Evolutionary conservation across 2,329 filamentous ascomycete genomes (phyloP), one percentile per base, ranked within the genome.

Genomic region (Epichloe elymi): DNA sequence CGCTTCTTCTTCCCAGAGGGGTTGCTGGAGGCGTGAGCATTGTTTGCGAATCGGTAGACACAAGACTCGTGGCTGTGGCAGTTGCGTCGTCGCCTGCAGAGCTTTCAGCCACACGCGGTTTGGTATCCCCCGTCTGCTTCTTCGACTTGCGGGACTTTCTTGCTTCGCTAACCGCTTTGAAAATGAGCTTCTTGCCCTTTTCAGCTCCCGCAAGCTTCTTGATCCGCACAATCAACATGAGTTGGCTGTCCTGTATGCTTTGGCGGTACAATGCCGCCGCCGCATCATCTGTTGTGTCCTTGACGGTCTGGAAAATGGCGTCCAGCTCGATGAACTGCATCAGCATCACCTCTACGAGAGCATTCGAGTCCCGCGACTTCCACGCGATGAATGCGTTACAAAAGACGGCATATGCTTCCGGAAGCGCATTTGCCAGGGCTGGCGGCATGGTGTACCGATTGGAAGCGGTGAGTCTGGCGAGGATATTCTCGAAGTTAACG

Each of bases 241-340:
- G 71, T 63, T 93, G 87, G 59, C 88, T 90, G 57, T 89, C 83
- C 52, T 85, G 79, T 56, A 91, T 89, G 53, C 86, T 88, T 59
- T 88, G 78, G 37, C 82, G 80, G 61, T 90, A 91, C n/a, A 88
- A 80, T 17, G 79, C 80, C 1, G 85, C 79, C 2, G 88, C 86
- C 15, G 82, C 79, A 39, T 84, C 81, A 46, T 86, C 82, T 0
- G 81, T 86, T 49, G 83, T 82, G 59, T 88, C 82, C 64, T 88
- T 89, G 63, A 93, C 85, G 3, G 84, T 86, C 62, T 89, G 85
- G 74, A 86, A 86, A 46, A 91, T 91, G 37, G 83, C 83, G 60
- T 93, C 87, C 2, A 93, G 76, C 62, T 89, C 86, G 17, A 90
- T 85, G 64, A 91, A 90, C 56, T 88, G 86, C 60, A 87, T 77